Evolutionary conservation across 805 yeast species (phyloP), one percentile per base, ranked within the genome.

Genomic region (Candida argentea): DNA sequence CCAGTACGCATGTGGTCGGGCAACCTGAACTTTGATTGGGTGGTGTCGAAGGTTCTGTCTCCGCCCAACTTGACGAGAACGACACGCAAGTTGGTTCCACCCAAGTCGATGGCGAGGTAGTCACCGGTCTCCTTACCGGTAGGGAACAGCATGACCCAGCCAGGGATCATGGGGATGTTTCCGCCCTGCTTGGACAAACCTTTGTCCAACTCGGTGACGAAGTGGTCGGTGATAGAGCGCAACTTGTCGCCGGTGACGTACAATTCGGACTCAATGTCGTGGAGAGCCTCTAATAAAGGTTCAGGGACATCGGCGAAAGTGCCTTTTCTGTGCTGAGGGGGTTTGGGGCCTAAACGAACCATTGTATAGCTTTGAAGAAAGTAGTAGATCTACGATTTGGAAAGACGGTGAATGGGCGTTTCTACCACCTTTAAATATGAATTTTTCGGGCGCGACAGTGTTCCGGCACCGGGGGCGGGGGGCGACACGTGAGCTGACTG

Each of bases 61-160:
- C 98, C 98, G 30, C 75, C 73, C 44, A 89, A 68, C 38, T 74
- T 76, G 46, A 89, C 89, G 50, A 80, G 70, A 33, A 89, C 95
- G 27, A 86, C 94, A 55, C 98, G 76, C 56, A 89, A 69, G 63
- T 89, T 89, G 37, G 98, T 89, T 37, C 98, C 98, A 53, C 98
- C 98, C 61, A 89, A 70, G 55, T 89, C 98, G 35, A 91, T 80
- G 29, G 97, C 96, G 51, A 89, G 61, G 57, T 70, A 89, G 42
- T 84, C 77, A 40, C 98, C 98, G 23, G 68, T 70, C 57, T 89
- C 98, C 42, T 74, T 61, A 40, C 98, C 98, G 28, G 89, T 78
- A 40, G 97, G 96, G 65, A 66, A 80, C 48, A 81, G 93, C 68
- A 86, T 65, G 31, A 89, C 96, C 96, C 96, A 89, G 37, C 93